phyloP scores from a whole-genome alignment of 2,329 filamentous ascomycete species.

The Pseudocercospora fijiensis region DNA sequence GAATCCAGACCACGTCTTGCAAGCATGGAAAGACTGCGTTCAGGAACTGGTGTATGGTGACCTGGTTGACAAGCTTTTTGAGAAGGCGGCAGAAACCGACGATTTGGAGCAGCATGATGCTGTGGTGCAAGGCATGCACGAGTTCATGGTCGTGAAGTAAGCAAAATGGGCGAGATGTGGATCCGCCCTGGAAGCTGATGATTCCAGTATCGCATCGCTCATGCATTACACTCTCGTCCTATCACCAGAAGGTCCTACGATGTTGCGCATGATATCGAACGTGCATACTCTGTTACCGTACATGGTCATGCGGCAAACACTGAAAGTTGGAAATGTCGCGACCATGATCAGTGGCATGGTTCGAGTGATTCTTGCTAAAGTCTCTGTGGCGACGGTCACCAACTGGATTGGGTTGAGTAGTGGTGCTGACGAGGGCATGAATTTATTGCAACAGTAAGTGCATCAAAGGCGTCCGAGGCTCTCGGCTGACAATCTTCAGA shows the following conservation, averaged over 20 bases:
- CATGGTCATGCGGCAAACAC: conserved; percentile 67
- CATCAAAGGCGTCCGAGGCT: not conserved
- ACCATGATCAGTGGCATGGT: conserved; percentile 78
- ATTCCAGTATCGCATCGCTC: conserved; percentile 65
- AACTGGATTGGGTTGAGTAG: conserved; percentile 76
- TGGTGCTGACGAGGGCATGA: conserved; percentile 75
- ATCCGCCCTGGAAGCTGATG: not conserved
- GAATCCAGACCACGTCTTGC: conserved; percentile 60
- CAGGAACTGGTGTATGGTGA: conserved; percentile 67
- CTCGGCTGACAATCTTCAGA: conserved; percentile 41
- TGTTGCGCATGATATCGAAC: conserved; percentile 69
- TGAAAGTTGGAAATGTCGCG: conserved; percentile 74
- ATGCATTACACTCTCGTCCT: conserved; percentile 71
- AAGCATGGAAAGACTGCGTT: conserved; percentile 66
- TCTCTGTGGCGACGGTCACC: conserved; percentile 70
- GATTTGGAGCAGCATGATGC: conserved; percentile 64
- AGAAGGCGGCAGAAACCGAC: conserved; percentile 59
- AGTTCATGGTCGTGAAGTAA: conserved; percentile 70
- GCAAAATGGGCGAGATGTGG: conserved; percentile 28
- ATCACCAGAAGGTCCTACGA: conserved; percentile 71
- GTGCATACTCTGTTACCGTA: conserved; percentile 72
- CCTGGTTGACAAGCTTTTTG: conserved; percentile 64
- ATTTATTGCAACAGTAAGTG: conserved; percentile 64
- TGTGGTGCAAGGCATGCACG: conserved; percentile 62
- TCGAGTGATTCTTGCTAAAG: conserved; percentile 71